Conservation (phyloP, 2,329 filamentous ascomycete genomes). For the Botrytis paeoniae region DNA sequence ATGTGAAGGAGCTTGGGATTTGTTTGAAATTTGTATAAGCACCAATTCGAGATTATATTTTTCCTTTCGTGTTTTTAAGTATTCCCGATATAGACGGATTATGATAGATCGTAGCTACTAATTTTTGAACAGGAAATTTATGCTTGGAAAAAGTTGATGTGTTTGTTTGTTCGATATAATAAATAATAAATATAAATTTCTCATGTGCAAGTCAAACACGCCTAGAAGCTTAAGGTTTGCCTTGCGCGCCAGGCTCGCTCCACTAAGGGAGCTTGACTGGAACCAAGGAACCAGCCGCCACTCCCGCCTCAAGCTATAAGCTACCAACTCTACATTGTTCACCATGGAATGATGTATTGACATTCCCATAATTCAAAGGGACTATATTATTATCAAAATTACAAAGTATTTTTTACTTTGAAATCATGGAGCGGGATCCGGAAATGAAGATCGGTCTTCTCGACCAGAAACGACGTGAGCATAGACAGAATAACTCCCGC, state of each 20-base stretch:
- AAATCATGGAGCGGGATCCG: conserved; percentile 1
- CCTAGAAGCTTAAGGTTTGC: conserved; percentile 8
- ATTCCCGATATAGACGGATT: not conserved
- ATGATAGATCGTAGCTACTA: not conserved
- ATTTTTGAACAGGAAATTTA: not conserved
- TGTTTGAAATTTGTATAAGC: not conserved
- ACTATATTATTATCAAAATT: not conserved
- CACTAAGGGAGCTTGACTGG: conserved; percentile 2
- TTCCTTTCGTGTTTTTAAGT: not conserved
- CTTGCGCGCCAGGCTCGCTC: conserved; percentile 19
- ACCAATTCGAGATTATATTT: not conserved
- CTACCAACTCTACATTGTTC: conserved; percentile 5
- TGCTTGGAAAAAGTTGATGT: not conserved
- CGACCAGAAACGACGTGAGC: conserved; percentile 1
- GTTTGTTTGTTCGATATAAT: not conserved
- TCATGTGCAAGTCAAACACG: not conserved
- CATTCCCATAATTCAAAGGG: not conserved
- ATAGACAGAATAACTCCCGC: not conserved
- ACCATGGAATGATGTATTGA: conserved; percentile 11
- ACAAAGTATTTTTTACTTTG: not conserved
- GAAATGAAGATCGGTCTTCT: conserved; percentile 16
- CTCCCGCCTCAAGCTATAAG: not conserved
- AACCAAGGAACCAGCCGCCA: not conserved
- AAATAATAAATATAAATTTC: not conserved
- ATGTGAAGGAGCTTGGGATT: not conserved